Base-by-base conservation (phyloP, 2,329 filamentous ascomycete species). In the Rutstroemia sp. region DNA sequence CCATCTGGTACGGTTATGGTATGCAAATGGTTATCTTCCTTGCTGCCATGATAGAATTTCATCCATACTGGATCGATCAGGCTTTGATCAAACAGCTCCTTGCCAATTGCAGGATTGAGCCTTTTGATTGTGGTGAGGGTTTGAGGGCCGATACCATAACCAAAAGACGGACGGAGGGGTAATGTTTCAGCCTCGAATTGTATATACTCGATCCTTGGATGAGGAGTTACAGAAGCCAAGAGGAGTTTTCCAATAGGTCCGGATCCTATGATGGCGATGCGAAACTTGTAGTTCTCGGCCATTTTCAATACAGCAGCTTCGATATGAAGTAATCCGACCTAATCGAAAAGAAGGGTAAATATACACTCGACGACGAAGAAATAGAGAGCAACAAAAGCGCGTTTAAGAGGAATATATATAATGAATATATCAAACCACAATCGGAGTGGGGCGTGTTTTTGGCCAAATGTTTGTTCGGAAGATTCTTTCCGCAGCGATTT, bases 221-320 rank as follows among this genome's bases (percentile, higher is more conserved):
- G 55, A 5, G 46, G 19, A 16, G 39, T 17, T 34, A 57, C 55
- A 10, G 55, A 51, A 44, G 40, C 44, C 21, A 59, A 17, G 4
- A 59, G n/a, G 8, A 59, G 47, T 51, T 57, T 59, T 8, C 58
- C 55, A 23, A 59, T 57, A 25, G 58, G 58, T 0, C 55, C 55
- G 14, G 55, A 57, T 40, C 55, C 58, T 36, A 58, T 52, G 25
- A 60, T 50, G 9, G 51, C 51, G 34, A 60, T 54, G 30, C 50
- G 58, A 21, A 59, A 54, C 54, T 57, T 53, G 44, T 30, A 17
- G 10, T 16, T 27, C 23, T 51, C 23, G 16, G 49, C 14, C 49
- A 51, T 51, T 16, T 44, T 34, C 23, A 34, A 34, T 34, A 12
- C 30, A 12, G 30, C 30, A 34, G 30, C 30, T 34, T 34, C 30